phyloP scores from a whole-genome alignment of 2,329 filamentous ascomycete species.

The Chaetomiaceae sp. region DNA sequence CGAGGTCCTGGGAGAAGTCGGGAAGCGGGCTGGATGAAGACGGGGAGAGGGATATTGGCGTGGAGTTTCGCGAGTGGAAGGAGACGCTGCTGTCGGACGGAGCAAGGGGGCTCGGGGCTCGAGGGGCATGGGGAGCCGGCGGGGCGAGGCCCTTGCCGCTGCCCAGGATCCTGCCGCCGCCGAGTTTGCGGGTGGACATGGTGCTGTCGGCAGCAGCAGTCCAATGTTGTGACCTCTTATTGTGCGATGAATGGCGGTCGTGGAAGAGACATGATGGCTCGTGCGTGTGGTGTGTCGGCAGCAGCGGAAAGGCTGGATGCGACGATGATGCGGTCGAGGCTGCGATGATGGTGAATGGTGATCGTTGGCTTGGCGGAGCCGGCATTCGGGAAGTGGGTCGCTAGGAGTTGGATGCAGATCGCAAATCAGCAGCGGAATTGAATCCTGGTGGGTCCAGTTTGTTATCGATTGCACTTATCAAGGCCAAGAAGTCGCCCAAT shows the following conservation, averaged over 20 bases:
- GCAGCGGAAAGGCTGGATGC: not conserved
- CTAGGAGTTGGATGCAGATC: no score
- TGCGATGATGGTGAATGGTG: not conserved
- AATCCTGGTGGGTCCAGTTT: not conserved
- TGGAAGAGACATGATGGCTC: conserved; percentile 1
- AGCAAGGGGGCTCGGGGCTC: conserved; percentile 29
- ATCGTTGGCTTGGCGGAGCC: conserved; percentile 8
- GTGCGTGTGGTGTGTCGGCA: not conserved
- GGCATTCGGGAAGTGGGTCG: not conserved
- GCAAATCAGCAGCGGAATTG: no score
- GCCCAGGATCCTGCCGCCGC: conserved; percentile 86
- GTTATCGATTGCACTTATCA: not conserved
- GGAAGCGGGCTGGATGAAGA: conserved; percentile 60
- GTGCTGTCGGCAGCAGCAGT: conserved; percentile 1
- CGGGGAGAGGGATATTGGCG: conserved; percentile 47
- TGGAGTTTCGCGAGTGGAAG: conserved; percentile 60
- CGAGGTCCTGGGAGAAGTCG: conserved; percentile 71
- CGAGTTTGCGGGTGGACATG: conserved; percentile 84
- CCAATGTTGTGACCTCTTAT: not conserved
- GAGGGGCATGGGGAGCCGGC: conserved; percentile 35
- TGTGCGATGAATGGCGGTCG: not conserved
- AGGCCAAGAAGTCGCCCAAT: not conserved
- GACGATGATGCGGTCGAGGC: not conserved
- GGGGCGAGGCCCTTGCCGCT: conserved; percentile 79
- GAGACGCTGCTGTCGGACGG: conserved; percentile 14